Evolutionary conservation across 2,329 filamentous ascomycete genomes (phyloP).

Genomic region (Dactylellina sp.): DNA sequence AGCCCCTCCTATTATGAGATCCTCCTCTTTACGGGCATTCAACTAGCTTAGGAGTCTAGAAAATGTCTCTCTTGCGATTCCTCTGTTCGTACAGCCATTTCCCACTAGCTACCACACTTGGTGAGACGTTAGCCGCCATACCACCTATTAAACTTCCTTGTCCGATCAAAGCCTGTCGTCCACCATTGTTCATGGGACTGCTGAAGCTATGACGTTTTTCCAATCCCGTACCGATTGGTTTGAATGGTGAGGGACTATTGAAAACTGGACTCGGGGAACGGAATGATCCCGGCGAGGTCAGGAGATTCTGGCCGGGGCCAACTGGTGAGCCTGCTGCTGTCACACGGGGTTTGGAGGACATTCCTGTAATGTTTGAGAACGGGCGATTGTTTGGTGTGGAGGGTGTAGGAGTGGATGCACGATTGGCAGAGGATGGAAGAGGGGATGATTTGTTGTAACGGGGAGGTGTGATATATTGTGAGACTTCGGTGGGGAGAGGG

Average conservation of each 20-base stretch:
- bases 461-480: conserved; percentile 50
- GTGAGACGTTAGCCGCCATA: conserved; percentile 21
- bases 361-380: conserved; percentile 31
- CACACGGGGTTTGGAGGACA: conserved; percentile 35
- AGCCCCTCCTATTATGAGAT: background rate
- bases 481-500: conserved; percentile 27
- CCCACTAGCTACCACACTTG: conserved; percentile 45
- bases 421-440: conserved; percentile 33
- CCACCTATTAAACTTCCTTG: conserved; percentile 30
- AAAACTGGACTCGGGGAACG: conserved; percentile 46
- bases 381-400: conserved; percentile 31
- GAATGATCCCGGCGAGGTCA: conserved; percentile 42
- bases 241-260: conserved; percentile 46
- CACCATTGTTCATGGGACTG: conserved; percentile 32
- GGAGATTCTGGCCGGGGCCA: conserved; percentile 39
- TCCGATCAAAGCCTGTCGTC: conserved; percentile 33
- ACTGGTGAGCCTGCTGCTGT: conserved; percentile 46
- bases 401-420: conserved; percentile 33
- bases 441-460: conserved; percentile 54
- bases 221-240: conserved; percentile 33
- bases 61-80: conserved; percentile 44
- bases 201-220: conserved; percentile 51
- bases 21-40: background rate
- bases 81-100: conserved; percentile 53
- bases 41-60: conserved; percentile 11